Evolutionary conservation across 768 basidiomycete genomes (phyloP), one percentile per base, ranked within the genome.

Genomic region (Stropharia rugosoannulata): DNA sequence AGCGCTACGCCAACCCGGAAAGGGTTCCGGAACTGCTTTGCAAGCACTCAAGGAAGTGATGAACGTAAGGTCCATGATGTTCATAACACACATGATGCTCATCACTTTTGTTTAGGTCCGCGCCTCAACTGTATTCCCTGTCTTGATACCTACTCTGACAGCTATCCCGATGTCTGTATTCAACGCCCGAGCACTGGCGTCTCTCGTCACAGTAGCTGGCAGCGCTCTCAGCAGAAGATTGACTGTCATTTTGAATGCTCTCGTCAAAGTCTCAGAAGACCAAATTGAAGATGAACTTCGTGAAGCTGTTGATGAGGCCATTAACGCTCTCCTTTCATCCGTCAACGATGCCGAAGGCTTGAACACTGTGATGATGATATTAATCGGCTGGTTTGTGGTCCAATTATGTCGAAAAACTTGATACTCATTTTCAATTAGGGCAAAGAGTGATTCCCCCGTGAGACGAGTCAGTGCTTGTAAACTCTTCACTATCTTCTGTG

Each of bases 21-120:
- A 88, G 63, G 85, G 89, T 16, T 96, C 96, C n/a, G 95, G 93
- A 9, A 98, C 96, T 13, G 96, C 97, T 10, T 76, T 98, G 36
- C 87, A 95, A 65, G 97, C 97, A 0, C 75, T 98, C 38, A 86
- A 81, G 54, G 96, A 98, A 75, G 93, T 98, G 61, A 96, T 96
- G 91, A 86, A 81, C 61, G 93, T 94, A 70, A 68, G 89, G 2
- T 32, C 19, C 9, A 32, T 4, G 27, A 51, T 13, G 49, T 32
- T 40, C 5, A 27, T 10, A 10, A 16, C 47, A 32, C 46, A 52
- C 19, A 41, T 7, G 12, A 10, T 25, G 43, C 62, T 58, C 41
- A 54, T 16, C 16, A 29, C 29, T n/a, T 29, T 50, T 36, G 43
- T 29, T 2, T 68, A 95, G 90, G 91, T 98, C 62, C 93, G 95